Conservation (phyloP, 768 basidiomycete species). For the Rhodotorula paludigena region DNA sequence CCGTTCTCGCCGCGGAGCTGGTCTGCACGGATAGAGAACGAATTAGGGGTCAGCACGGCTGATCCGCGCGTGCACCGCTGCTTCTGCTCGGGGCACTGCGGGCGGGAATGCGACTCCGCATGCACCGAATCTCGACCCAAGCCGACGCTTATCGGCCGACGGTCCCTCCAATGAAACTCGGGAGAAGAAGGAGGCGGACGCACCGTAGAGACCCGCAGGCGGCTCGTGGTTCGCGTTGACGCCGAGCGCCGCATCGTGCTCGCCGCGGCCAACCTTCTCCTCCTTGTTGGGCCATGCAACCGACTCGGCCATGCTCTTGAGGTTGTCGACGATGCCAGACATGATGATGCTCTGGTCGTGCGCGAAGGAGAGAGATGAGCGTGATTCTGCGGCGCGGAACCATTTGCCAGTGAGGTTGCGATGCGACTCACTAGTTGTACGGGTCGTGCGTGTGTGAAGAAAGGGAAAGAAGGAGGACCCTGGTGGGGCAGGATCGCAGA, state of each 20-base stretch:
- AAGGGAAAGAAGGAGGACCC: too few species aligned
- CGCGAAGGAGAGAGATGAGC: too few species aligned
- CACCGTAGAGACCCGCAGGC: neutral
- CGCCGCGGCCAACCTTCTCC: neutral
- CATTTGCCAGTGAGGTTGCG: too few species aligned
- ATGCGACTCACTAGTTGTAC: too few species aligned
- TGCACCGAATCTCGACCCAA: too few species aligned
- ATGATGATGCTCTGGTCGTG: neutral
- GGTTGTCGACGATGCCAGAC: constrained; percentile 10
- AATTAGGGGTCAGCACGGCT: neutral
- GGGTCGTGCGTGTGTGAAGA: too few species aligned
- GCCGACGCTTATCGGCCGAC: too few species aligned
- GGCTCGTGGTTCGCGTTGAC: constrained; percentile 4
- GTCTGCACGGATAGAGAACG: neutral
- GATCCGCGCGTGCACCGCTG: too few species aligned
- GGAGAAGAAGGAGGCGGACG: neutral
- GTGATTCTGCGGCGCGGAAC: too few species aligned
- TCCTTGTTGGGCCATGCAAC: constrained; percentile 17
- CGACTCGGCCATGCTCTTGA: neutral
- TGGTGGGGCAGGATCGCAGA: too few species aligned
- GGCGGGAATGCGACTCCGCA: too few species aligned
- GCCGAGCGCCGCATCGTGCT: constrained; percentile 16
- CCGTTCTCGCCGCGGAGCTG: constrained; percentile 13
- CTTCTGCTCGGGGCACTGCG: too few species aligned
- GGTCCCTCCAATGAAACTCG: neutral